Base-by-base conservation (phyloP, 768 basidiomycete genomes). In the Thelephora ganbajun region DNA sequence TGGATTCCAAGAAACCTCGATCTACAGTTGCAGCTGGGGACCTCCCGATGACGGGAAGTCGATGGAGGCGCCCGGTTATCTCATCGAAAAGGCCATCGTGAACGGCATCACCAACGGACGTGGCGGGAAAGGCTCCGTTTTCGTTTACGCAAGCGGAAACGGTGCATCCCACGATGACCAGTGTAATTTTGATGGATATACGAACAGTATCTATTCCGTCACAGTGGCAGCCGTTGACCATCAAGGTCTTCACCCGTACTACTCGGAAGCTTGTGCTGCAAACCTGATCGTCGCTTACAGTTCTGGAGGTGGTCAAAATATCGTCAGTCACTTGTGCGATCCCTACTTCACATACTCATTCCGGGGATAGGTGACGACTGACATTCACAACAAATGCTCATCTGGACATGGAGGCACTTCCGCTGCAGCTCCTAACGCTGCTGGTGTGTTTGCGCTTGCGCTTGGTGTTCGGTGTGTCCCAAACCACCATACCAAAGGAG, bases 101-200 rank as follows among this genome's bases (percentile, higher is more conserved):
- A 94, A 97, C 54, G 96, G 96, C 16, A 77, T 97, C 35, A 83
- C 86, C 62, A 82, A 86, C 33, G 96, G 96, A 1, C 78, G 96
- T 41, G 73, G 66, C 22, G 91, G 92, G 19, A 90, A 87, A 58
- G 96, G 96, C 1, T 90, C 86, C 30, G 72, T 99, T 51, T 98
- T 86, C 54, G 96, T 99, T 22, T 99, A 98, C 58, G 96, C 96
- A 3, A 92, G 89, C 47, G 96, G 96, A 0, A 99, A 99, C 59
- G 96, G 96, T 6, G 96, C 90, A 26, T 74, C 74, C 6, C 73
- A 74, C 47, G 89, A 85, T 14, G 96, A 99, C 59, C 94, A 98
- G 62, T 99, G 96, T 70, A 99, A 99, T 62, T 98, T 99, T 59
- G 94, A 98, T 55, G 96, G 96, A 6, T 99, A 99, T 62, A 99